Percentiles rank a stretch among this genome's conserved stretches.
These are phyloP conservation scores for Aureobasidium sp. DNA, from an alignment of 2,329 filamentous ascomycete species.

Conservation along the genomic window DNA sequence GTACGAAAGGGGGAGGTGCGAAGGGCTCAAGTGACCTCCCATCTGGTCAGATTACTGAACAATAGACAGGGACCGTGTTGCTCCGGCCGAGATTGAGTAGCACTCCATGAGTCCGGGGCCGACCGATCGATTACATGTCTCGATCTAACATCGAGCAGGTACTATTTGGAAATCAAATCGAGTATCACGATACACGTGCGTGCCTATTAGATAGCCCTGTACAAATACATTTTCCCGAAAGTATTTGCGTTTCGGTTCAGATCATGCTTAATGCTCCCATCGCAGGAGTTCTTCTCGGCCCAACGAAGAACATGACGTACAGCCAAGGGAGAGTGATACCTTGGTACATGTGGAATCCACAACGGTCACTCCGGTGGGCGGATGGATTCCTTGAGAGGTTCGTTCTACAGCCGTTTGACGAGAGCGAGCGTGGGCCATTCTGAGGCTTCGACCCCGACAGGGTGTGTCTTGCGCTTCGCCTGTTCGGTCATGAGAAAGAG, in stretches of 20 bases:
- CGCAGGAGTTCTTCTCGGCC: background rate
- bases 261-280: slow-evolving; percentile 8
- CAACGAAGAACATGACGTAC: slow-evolving; percentile 11
- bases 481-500: background rate
- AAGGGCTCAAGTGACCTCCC: background rate
- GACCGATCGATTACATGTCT: background rate
- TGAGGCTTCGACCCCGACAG: background rate
- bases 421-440: background rate
- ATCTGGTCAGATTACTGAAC: background rate
- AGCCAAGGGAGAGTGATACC: background rate
- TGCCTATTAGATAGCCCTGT: background rate
- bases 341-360: background rate
- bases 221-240: background rate
- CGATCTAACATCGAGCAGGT: background rate
- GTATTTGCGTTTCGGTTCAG: slow-evolving; percentile 6
- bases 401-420: background rate
- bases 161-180: background rate
- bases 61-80: background rate
- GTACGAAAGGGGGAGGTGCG: slow-evolving; percentile 7
- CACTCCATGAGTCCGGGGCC: background rate
- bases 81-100: background rate
- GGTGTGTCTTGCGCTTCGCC: background rate
- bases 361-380: background rate
- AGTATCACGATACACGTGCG: background rate
- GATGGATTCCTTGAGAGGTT: background rate